Percentiles rank a stretch among this genome's conserved stretches.
Conservation (phyloP, 108 stramenopile species). For the Cyclotella sp. region DNA sequence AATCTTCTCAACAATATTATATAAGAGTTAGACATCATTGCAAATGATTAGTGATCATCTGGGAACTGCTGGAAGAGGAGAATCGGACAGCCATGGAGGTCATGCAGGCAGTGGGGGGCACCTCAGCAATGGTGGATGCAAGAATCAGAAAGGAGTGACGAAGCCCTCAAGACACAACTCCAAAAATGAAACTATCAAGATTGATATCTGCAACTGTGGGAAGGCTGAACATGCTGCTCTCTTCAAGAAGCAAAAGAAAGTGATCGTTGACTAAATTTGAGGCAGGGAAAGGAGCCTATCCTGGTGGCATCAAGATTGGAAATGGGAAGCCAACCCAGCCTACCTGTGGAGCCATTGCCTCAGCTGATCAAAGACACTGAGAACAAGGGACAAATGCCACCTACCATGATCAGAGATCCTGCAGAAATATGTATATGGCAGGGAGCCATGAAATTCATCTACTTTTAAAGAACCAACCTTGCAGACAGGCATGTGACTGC, state of each 20-base stretch:
- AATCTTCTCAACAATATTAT: not conserved
- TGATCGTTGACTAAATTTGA: not conserved
- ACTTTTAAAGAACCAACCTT: too few relatives aligned
- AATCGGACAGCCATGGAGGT: not conserved
- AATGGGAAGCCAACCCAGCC: not conserved
- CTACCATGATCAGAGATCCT: too few relatives aligned
- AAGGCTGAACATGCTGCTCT: not conserved
- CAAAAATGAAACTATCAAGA: not conserved
- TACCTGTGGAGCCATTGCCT: not conserved
- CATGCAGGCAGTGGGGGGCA: not conserved
- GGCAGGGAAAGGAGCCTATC: not conserved
- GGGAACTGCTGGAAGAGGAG: not conserved
- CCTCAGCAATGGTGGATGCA: not conserved
- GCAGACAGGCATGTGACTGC: too few relatives aligned
- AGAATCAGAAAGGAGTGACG: not conserved
- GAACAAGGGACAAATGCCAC: not conserved
- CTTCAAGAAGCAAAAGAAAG: not conserved
- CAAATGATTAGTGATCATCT: not conserved
- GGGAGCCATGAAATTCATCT: too few relatives aligned
- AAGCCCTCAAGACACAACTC: not conserved
- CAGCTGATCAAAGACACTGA: not conserved
- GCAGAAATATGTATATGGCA: too few relatives aligned
- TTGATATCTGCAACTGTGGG: not conserved
- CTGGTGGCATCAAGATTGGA: not conserved
- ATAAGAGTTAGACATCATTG: not conserved